Conservation (phyloP, 306 rosid genomes). For the Benincasa hispida region DNA sequence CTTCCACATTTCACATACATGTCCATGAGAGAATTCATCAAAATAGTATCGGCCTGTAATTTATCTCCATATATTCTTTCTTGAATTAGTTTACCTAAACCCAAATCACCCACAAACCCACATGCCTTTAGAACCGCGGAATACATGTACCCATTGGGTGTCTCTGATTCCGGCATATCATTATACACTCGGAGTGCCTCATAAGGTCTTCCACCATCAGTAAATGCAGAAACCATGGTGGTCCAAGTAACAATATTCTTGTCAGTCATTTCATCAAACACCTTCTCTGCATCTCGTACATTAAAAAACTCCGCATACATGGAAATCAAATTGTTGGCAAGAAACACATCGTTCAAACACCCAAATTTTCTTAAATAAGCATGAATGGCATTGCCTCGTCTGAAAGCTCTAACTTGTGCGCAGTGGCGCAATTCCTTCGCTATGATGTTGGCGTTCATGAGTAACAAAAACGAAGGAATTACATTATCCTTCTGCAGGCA, state of each 20-base stretch:
- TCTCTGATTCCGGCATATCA: slow-evolving; percentile 34
- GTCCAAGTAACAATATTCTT: slow-evolving; percentile 60
- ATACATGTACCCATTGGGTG: slow-evolving; percentile 55
- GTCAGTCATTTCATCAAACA: slow-evolving; percentile 64
- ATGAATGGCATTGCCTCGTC: slow-evolving; percentile 50
- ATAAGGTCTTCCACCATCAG: slow-evolving; percentile 39
- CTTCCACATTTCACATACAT: slow-evolving; percentile 79
- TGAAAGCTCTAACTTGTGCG: slow-evolving; percentile 27
- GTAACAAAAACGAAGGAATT: not conserved
- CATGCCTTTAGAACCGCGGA: slow-evolving; percentile 83
- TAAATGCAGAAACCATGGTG: slow-evolving; percentile 60
- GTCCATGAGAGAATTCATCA: slow-evolving; percentile 83
- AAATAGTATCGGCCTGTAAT: slow-evolving; percentile 47
- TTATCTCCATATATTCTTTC: slow-evolving; percentile 19
- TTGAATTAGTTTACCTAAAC: slow-evolving; percentile 46
- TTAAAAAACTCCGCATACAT: slow-evolving; percentile 24
- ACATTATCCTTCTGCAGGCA: not conserved
- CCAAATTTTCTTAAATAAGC: slow-evolving; percentile 43
- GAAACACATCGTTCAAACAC: slow-evolving; percentile 27
- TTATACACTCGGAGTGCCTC: slow-evolving; percentile 38
- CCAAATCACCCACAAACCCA: slow-evolving; percentile 34
- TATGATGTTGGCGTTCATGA: slow-evolving; percentile 33
- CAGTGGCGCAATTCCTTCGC: slow-evolving; percentile 44
- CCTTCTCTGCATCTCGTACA: slow-evolving; percentile 31
- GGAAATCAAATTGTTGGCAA: slow-evolving; percentile 46